Evolutionary conservation across 1,284 basidiomycete genomes (phyloP), one percentile per base, ranked within the genome.

Genomic region (Ceratobasidium sp.): DNA sequence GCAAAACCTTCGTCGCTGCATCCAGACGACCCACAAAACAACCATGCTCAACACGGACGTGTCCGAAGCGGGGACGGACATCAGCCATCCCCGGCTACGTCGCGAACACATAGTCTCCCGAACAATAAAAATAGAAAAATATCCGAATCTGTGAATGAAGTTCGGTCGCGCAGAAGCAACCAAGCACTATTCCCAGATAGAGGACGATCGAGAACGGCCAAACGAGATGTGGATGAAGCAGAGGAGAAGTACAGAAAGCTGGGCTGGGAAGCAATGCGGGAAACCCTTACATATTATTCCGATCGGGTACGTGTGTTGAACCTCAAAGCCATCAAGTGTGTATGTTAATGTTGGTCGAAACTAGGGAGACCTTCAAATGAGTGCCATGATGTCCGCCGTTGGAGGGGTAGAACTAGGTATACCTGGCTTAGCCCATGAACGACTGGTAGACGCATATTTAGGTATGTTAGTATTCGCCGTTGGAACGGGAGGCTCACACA

Each of bases 301-400:
- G 88, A 90, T 72, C 81, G 86, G 80, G 90, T 90, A 73, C 30
- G 82, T 76, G 18, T 48, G 4, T n/a, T n/a, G 28, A 9, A 28
- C n/a, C 9, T 34, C 26, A 26, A 5, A 32, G 14, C 28, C 30
- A 45, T 10, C 16, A 34, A 12, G 2, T 62, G 41, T n/a, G n/a
- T n/a, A 16, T 30, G 36, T 39, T 26, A 12, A 59, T 1, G 8
- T 28, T 45, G 9, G 14, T 9, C 10, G 9, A 12, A 58, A 30
- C 14, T 53, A 92, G 89, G 91, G 92, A 3, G 88, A 93, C 76
- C 81, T 92, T 0, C 91, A 92, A 77, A 90, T 88, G 83, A 92
- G 91, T 79, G 87, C 89, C 2, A 86, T 90, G 83, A 77, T 93
- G 21, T 82, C 86, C 1, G 78, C 90, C 1, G 80, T 92, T 26